A percentile compares a stretch with the other conserved stretches of the same genome.
These are phyloP conservation scores for Clavispora asparagi DNA, from an alignment of 805 yeast genomes.

Conservation along the genomic window DNA sequence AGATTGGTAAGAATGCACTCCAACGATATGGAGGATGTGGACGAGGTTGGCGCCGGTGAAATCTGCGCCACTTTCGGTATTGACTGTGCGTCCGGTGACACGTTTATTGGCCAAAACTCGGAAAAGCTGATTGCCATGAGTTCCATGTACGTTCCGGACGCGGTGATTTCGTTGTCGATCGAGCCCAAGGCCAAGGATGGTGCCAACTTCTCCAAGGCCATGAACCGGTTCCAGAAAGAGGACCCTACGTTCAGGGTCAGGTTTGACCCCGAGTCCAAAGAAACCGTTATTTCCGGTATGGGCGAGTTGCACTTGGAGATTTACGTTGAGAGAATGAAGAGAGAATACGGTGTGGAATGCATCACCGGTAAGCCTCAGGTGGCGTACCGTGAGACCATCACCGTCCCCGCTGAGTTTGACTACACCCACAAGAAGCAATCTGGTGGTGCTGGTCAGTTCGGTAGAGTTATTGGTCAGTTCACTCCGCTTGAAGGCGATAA, in stretches of 20 bases:
- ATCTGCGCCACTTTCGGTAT: conserved; percentile 99
- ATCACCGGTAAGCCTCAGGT: conserved; percentile 97
- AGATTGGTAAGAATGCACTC: conserved; percentile 98
- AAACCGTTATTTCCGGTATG: conserved; percentile 95
- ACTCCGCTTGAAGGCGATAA: conserved; percentile 63
- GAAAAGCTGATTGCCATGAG: conserved; percentile 80
- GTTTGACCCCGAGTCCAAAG: conserved; percentile 86
- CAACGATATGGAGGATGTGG: conserved; percentile 97
- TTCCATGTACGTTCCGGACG: conserved; percentile 98
- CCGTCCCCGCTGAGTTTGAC: conserved; percentile 71
- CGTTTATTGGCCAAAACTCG: conserved; percentile 76
- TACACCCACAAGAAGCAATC: conserved; percentile 96
- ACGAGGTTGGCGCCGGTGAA: conserved; percentile 95
- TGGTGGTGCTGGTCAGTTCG: conserved; percentile 99
- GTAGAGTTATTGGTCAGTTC: conserved; percentile 87
- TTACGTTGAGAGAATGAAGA: conserved; percentile 95
- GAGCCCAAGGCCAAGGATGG: conserved; percentile 85
- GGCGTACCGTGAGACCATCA: conserved; percentile 91
- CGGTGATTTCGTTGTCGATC: conserved; percentile 91
- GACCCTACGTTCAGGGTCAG: conserved; percentile 97
- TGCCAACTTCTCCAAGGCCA: conserved; percentile 88
- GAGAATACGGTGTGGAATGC: conserved; percentile 96
- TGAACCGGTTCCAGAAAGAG: conserved; percentile 96
- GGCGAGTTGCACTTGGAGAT: conserved; percentile 97
- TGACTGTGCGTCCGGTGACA: conserved; percentile 98